Base-by-base conservation (phyloP, 2,329 filamentous ascomycete genomes). In the Colletotrichum lentis region DNA sequence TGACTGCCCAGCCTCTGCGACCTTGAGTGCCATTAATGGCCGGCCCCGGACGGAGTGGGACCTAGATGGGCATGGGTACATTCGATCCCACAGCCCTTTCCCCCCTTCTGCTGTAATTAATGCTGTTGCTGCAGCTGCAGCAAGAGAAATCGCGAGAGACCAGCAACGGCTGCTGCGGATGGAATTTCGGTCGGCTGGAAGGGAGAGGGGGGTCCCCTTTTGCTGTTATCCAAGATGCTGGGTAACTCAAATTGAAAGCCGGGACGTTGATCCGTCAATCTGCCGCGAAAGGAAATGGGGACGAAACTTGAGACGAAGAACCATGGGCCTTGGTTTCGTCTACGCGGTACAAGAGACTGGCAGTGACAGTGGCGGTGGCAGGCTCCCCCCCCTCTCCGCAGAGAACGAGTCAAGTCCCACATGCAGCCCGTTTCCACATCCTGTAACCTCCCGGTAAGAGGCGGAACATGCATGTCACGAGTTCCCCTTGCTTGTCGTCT, bases 261-360 rank as follows among this genome's bases (percentile, higher is more conserved):
- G 46, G 55, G 22, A 24, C 31, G 27, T 20, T 27, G 31, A 37
- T 24, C 55, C 41, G 31, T 47, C 22, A 27, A 35, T 44, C 27
- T 44, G 20, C 55, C 16, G n/a, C 10, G 18, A 47, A 20, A 58
- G 4, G 14, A 24, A 12, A 16, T 20, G 56, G 11, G 20, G 10
- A 10, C 12, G 24, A 49, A 50, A 68, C 65, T 68, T 68, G 49
- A 60, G 62, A 68, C 55, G 55, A 68, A 35, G 35, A 41, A 58
- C 53, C 60, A 58, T 55, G 55, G 60, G 41, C 47, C 60, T 53
- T 41, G 47, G 60, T 52, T 57, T 64, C 39, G 64, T 24, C 59
- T 60, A 12, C 27, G 27, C 18, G 50, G 44, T 54, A n/a, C 18
- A 16, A 12, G 10, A 31, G 22, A 27, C 44, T 20, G 55, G 55